Evolutionary conservation across 2,329 filamentous ascomycete species (phyloP), one percentile per base, ranked within the genome.

Genomic region (Phaeosphaeria sp.): DNA sequence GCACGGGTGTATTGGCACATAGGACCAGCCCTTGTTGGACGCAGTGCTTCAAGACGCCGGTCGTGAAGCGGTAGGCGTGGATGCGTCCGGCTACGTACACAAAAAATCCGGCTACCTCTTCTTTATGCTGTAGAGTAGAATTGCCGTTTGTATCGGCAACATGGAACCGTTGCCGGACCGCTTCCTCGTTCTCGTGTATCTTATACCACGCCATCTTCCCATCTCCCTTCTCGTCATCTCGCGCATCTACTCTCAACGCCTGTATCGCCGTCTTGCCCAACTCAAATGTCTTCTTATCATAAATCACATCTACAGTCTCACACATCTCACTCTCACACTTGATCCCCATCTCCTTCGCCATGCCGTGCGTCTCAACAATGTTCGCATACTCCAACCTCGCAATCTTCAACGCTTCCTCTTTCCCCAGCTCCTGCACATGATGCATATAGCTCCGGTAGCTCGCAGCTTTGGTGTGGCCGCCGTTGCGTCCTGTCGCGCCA

Each of bases 261-360:
- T 68, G 50, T 39, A 76, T 72, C 0, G 72, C 67, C 15, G 42
- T 18, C 44, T 69, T 71, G 0, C 74, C 75, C 3, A 46, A 6
- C 33, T 72, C 63, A 51, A 75, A 78, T 0, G 71, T 69, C 13
- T 50, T 46, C 13, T 58, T 20, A 50, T 87, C 83, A 66, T 87
- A 88, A 30, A 88, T 76, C 2, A 88, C 75, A 68, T 89, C 86
- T 1, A 87, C 79, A 0, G 87, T 89, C 22, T 81, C 76, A 62
- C 84, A 83, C 10, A 80, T 68, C 39, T 74, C 66, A 50, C 80
- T 82, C 64, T 88, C 86, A 21, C 73, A 76, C 1, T 69, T 63
- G 6, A 73, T 66, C 81, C 11, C 75, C 54, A 87, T 72, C 18
- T 80, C 73, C 5, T 71, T 68, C 0, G 85, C 84, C 58, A 89